Percentiles rank a stretch among this genome's conserved stretches.
Evolutionary conservation across 495 filamentous ascomycete species (phyloP).

Genomic region (Cercophora sp.): DNA sequence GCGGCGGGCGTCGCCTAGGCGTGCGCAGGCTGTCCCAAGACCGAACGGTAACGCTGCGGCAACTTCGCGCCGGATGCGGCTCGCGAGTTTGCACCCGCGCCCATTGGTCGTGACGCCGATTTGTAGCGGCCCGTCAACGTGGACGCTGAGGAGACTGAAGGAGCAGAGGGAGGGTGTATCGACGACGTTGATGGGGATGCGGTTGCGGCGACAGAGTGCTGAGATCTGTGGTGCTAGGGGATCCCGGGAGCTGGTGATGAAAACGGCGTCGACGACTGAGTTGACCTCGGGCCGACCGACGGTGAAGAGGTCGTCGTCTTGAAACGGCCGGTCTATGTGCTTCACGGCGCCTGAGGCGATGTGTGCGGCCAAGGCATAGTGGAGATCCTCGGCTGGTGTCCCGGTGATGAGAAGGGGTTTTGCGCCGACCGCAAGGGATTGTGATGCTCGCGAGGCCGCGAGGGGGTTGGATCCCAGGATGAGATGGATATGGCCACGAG

Average conservation of each 20-base stretch:
- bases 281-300: slow-evolving; percentile 78
- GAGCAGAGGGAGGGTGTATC: slow-evolving; percentile 86
- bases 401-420: slow-evolving; percentile 79
- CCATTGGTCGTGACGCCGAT: slow-evolving; percentile 96
- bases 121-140: slow-evolving; percentile 87
- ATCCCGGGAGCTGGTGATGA: slow-evolving; percentile 62
- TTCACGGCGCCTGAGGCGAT: slow-evolving; percentile 68
- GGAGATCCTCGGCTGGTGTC: slow-evolving; percentile 52
- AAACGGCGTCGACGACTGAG: slow-evolving; percentile 82
- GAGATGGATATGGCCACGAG: slow-evolving; percentile 73
- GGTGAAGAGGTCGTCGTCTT: slow-evolving; percentile 68
- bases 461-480: slow-evolving; percentile 83
- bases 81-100: slow-evolving; percentile 88
- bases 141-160: slow-evolving; percentile 83
- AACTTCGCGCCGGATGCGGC: slow-evolving; percentile 85
- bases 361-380: slow-evolving; percentile 68
- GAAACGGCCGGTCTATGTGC: slow-evolving; percentile 67
- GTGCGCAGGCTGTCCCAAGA: slow-evolving; percentile 78
- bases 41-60: slow-evolving; percentile 69
- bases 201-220: slow-evolving; percentile 65
- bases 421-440: slow-evolving; percentile 82
- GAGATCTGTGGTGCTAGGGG: slow-evolving; percentile 62
- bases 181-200: slow-evolving; percentile 89
- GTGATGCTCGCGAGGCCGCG: slow-evolving; percentile 74
- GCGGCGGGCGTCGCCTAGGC: slow-evolving; percentile 71